Evolutionary conservation across 805 yeast genomes (phyloP).

Genomic region (Lipomyces lipofer): DNA sequence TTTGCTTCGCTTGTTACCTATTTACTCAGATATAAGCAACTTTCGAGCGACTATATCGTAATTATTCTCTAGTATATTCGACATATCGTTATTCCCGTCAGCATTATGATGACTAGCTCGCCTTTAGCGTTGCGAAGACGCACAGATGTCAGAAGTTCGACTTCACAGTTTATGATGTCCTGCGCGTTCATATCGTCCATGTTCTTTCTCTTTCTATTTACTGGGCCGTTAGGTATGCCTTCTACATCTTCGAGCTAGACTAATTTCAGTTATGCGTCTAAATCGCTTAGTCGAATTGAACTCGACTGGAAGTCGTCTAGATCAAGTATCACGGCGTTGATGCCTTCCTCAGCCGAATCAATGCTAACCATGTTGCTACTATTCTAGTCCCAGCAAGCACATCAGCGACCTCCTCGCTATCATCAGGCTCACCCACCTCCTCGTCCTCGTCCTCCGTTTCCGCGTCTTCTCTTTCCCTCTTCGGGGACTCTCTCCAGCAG

Average conservation of each 20-base stretch:
- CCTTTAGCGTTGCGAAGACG: too few species aligned
- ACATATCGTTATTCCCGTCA: too few species aligned
- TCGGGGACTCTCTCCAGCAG: too few species aligned
- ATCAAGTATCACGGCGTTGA: neutral
- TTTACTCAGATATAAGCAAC: too few species aligned
- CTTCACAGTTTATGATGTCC: conserved; percentile 2
- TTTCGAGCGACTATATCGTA: too few species aligned
- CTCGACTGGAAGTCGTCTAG: neutral
- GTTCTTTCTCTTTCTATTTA: conserved; percentile 7
- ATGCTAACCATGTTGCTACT: neutral
- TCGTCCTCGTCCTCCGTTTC: neutral
- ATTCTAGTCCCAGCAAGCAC: neutral
- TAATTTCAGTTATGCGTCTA: neutral
- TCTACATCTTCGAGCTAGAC: neutral
- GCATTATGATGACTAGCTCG: too few species aligned
- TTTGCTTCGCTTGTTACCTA: too few species aligned
- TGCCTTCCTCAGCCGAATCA: neutral
- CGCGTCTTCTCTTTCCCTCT: too few species aligned
- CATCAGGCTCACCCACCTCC: neutral
- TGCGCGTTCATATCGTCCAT: conserved; percentile 5
- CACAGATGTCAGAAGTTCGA: too few species aligned
- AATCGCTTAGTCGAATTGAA: neutral
- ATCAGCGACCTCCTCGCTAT: neutral
- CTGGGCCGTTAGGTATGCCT: conserved; percentile 6
- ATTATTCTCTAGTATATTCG: too few species aligned